Evolutionary conservation across 116 monocot species (phyloP).

Genomic region (Posidonia oceanica): DNA sequence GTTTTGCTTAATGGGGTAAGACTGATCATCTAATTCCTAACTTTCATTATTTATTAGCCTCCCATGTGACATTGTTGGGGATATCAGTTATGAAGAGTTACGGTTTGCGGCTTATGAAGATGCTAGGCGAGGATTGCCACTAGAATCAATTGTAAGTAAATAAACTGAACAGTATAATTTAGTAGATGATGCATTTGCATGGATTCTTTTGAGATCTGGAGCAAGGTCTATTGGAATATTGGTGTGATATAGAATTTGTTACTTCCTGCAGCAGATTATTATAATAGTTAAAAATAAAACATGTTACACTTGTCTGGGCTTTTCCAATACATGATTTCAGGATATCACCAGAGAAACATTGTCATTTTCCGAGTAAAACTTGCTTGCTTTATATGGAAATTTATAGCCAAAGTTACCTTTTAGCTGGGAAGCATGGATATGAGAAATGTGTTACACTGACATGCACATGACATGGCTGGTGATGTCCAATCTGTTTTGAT

Average conservation of each 20-base stretch:
- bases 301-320: too few relatives aligned
- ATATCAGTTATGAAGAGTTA: constrained; percentile 83
- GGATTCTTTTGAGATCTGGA: background rate
- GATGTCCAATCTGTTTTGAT: too few relatives aligned
- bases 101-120: constrained; percentile 85
- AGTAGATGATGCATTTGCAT: background rate
- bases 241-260: background rate
- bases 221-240: background rate
- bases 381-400: too few relatives aligned
- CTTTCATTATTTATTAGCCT: constrained; percentile 28
- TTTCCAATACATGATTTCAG: too few relatives aligned
- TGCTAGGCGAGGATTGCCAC: constrained; percentile 48
- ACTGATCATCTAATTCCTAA: background rate
- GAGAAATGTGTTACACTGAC: too few relatives aligned
- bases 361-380: too few relatives aligned
- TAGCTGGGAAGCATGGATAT: too few relatives aligned
- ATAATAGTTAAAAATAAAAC: too few relatives aligned
- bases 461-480: too few relatives aligned
- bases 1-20: background rate
- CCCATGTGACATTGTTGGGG: constrained; percentile 81
- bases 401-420: too few relatives aligned
- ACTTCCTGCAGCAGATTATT: background rate
- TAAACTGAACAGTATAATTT: background rate
- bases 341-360: too few relatives aligned
- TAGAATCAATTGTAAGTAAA: constrained; percentile 80